These are phyloP conservation scores for Yamadazyma sp. DNA, from an alignment of 805 yeast genomes.

Conservation along the genomic window DNA sequence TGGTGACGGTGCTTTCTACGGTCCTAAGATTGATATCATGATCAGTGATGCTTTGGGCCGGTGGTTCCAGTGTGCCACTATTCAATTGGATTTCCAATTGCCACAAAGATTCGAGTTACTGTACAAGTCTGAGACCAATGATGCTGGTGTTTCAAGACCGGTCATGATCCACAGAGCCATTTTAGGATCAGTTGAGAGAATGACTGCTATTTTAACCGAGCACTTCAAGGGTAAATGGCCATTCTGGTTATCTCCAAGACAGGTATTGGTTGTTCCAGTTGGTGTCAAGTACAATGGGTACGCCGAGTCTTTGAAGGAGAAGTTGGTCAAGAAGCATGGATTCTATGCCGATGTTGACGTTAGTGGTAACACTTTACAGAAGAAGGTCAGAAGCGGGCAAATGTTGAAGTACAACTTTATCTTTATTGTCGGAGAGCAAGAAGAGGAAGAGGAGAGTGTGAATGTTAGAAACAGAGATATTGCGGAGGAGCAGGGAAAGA, in stretches of 20 bases:
- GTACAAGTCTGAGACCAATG: conserved; percentile 66
- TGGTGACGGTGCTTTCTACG: conserved; percentile 97
- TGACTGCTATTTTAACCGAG: conserved; percentile 97
- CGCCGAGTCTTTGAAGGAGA: conserved; percentile 77
- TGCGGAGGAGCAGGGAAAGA: conserved; percentile 88
- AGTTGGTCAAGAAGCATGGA: conserved; percentile 62
- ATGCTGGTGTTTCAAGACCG: conserved; percentile 69
- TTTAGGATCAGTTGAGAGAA: conserved; percentile 96
- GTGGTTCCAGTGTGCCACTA: conserved; percentile 99
- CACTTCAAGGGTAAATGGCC: conserved; percentile 99
- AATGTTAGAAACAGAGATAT: conserved; percentile 97
- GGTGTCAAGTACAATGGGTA: conserved; percentile 91
- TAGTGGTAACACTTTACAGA: conserved; percentile 93
- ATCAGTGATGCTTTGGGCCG: conserved; percentile 91
- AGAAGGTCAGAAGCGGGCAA: conserved; percentile 98
- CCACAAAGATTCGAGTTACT: conserved; percentile 91
- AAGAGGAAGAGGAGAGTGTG: conserved; percentile 73
- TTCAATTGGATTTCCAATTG: conserved; percentile 97
- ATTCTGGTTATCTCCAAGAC: conserved; percentile 99
- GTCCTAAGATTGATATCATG: conserved; percentile 95
- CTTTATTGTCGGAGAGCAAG: conserved; percentile 96
- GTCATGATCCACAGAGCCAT: conserved; percentile 99
- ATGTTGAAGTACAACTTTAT: conserved; percentile 91
- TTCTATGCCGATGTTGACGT: conserved; percentile 92
- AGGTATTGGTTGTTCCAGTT: conserved; percentile 92